These are phyloP conservation scores for Debaryomyces psychrophilus DNA, from an alignment of 1,139 yeast species.

Conservation along the genomic window DNA sequence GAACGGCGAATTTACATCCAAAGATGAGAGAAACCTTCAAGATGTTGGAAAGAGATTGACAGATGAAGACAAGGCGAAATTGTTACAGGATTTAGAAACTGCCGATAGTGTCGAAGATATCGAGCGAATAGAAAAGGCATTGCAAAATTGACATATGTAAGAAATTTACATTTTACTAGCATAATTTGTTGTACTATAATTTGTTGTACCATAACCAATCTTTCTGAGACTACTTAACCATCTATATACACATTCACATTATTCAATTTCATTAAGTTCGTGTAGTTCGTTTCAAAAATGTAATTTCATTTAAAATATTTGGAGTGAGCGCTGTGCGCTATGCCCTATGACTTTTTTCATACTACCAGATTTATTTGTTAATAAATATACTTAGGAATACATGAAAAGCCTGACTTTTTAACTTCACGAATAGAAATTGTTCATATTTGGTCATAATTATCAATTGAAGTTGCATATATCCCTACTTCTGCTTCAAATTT, in stretches of 20 bases:
- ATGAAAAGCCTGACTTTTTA: neutral
- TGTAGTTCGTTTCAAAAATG: neutral
- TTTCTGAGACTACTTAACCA: neutral
- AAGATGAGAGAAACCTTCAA: conserved; percentile 7
- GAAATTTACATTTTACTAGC: conserved; percentile 2
- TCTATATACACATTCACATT: neutral
- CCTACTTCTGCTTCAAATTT: neutral
- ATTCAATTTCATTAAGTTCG: neutral
- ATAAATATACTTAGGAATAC: neutral
- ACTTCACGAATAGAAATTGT: neutral
- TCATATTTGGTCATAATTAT: neutral
- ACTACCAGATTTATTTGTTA: neutral
- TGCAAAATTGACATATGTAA: conserved; percentile 37
- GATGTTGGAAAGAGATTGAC: conserved; percentile 41
- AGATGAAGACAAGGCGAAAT: conserved; percentile 52
- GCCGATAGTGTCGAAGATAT: conserved; percentile 78
- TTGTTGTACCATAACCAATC: neutral
- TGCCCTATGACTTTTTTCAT: conserved; percentile 6
- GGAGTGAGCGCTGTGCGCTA: conserved; percentile 8
- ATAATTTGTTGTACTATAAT: neutral
- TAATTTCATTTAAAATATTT: neutral
- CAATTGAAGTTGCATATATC: neutral
- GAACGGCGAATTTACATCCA: neutral
- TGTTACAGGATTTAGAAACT: conserved; percentile 55
- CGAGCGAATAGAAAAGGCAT: conserved; percentile 62